phyloP scores from a whole-genome alignment of 2,329 filamentous ascomycete species.

The Daldinia eschscholtzii region DNA sequence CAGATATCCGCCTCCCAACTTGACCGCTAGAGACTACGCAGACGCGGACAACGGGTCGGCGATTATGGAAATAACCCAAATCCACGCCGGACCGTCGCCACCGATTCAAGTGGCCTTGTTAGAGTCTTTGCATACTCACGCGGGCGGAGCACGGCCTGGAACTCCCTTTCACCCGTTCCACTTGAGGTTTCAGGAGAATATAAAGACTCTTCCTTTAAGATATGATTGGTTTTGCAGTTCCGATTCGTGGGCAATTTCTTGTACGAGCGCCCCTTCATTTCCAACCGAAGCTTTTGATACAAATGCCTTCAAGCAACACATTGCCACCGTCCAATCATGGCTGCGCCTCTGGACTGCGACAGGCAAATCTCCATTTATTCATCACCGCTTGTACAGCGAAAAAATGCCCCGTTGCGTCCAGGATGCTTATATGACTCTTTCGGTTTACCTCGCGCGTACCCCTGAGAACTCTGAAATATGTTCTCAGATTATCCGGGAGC shows the following conservation, averaged over 20 bases:
- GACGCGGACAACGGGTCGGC: constrained; percentile 2
- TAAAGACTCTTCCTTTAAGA: background rate
- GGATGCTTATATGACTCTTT: constrained; percentile 21
- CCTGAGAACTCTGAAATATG: constrained; percentile 29
- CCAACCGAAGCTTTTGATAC: background rate
- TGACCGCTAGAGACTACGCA: constrained; percentile 29
- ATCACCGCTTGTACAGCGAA: constrained; percentile 25
- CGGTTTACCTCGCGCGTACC: constrained; percentile 23
- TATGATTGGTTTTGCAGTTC: background rate
- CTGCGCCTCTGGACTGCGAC: constrained; percentile 25
- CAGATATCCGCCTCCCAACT: constrained; percentile 25
- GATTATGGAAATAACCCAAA: background rate
- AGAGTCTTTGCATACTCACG: background rate
- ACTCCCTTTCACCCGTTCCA: background rate
- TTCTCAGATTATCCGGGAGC: background rate
- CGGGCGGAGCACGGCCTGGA: background rate
- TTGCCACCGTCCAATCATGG: constrained; percentile 17
- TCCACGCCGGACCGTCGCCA: background rate
- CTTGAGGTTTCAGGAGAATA: background rate
- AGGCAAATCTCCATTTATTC: constrained; percentile 26
- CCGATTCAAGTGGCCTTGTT: background rate
- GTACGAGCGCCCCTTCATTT: background rate
- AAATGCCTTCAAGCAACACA: background rate
- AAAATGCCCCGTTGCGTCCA: constrained; percentile 26
- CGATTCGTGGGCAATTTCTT: background rate